phyloP scores from a whole-genome alignment of 192 early-diverging fungal genomes.

The Gaertneriomyces semiglobifer region DNA sequence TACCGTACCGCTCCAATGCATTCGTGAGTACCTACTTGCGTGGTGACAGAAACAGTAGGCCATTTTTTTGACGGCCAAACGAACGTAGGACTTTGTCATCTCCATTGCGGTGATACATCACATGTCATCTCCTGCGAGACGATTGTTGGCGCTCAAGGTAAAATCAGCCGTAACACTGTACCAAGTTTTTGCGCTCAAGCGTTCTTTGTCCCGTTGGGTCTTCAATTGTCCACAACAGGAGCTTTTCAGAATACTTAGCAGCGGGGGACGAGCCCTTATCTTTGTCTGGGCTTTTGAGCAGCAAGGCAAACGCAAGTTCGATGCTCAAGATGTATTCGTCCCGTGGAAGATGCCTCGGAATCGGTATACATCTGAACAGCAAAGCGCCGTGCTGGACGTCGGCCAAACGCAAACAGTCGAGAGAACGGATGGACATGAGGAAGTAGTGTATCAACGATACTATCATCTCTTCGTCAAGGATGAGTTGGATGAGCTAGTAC shows the following conservation, averaged over 20 bases:
- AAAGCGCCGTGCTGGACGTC: neutral
- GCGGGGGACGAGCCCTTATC: conserved; percentile 69
- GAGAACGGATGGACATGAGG: conserved; percentile 17
- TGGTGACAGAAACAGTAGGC: neutral
- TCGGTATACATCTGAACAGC: conserved; percentile 8
- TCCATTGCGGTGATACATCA: conserved; percentile 98
- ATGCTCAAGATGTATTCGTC: conserved; percentile 89
- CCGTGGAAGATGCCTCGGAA: conserved; percentile 78
- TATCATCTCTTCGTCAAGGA: conserved; percentile 89
- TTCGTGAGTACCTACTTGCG: conserved; percentile 58
- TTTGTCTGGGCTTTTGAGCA: conserved; percentile 99
- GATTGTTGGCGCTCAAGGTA: conserved; percentile 65
- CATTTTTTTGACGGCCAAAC: neutral
- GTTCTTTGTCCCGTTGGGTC: neutral
- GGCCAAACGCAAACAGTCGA: conserved; percentile 6
- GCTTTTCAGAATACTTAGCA: conserved; percentile 68
- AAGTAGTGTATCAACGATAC: conserved; percentile 57
- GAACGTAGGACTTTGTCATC: conserved; percentile 78
- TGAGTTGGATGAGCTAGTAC: conserved; percentile 74
- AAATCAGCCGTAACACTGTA: neutral
- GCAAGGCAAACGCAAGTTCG: conserved; percentile 75
- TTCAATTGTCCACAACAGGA: conserved; percentile 47
- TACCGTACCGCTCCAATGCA: conserved; percentile 66
- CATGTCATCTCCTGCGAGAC: conserved; percentile 73
- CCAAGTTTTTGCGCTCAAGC: neutral